Evolutionary conservation across 257 asterid genomes (phyloP), one percentile per base, ranked within the genome.

Genomic region (Salvia splendens): DNA sequence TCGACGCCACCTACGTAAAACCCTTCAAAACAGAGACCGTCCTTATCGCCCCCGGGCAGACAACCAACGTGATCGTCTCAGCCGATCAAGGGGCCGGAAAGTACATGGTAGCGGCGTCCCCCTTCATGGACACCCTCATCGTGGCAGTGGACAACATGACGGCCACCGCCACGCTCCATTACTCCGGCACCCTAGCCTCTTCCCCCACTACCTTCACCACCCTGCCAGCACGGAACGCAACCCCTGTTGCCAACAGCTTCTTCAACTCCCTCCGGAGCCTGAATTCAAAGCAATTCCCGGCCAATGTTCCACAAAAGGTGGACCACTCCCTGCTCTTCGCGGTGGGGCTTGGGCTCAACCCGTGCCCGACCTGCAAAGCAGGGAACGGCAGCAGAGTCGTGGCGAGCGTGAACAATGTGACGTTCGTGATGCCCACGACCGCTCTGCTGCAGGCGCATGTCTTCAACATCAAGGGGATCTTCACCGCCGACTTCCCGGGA

Each of bases 1-100:
- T 93, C 0, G 99, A 93, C 64, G 99, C 99, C 24, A 65, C 85
- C 3, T 93, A 93, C 64, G 95, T 90, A 0, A 93, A 93, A 38
- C 99, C 99, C 40, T 93, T 93, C 85, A 82, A 84, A 64, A 86
- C 81, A 0, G 95, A 90, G 77, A 85, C 96, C 0, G 65, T 93
- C 42, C 36, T 93, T 4, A 52, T 93, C 0, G 81, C 91, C 7
- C 99, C 99, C 0, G 99, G 99, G 5, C 99, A 93, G 45, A 93
- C 99, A 69, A 86, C 99, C 41, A 86, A 81, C 61, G 95, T 93
- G 4, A 41, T 93, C 36, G 65, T 93, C 35, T 61, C 84, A 3
- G 85, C 99, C 0, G 75, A 81, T 35, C 77, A 79, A 17, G 70
- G 81, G 56, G 69, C 78, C 17, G 97, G 97, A 5, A 81, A 78